Conservation (phyloP, 2,329 filamentous ascomycete species). For the Cercospora sesami region DNA sequence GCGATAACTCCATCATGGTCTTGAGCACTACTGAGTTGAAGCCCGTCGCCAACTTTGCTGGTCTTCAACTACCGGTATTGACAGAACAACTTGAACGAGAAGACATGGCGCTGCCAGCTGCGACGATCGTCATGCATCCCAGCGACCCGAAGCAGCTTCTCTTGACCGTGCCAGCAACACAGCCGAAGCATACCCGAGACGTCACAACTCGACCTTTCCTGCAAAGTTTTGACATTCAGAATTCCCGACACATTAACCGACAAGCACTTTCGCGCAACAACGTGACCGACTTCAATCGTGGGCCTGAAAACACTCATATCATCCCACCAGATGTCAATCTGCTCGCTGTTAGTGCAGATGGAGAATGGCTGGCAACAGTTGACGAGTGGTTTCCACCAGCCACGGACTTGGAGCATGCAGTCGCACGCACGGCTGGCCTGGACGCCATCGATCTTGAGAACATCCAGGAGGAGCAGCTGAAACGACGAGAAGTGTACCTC, state of each 20-base stretch:
- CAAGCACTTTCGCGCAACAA: constrained; percentile 89
- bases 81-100: constrained; percentile 17
- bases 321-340: constrained; percentile 75
- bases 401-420: constrained; percentile 64
- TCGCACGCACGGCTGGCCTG: constrained; percentile 32
- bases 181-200: constrained; percentile 41
- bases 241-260: constrained; percentile 74
- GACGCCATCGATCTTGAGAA: constrained; percentile 37
- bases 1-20: constrained; percentile 89
- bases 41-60: constrained; percentile 79
- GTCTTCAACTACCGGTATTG: constrained; percentile 62
- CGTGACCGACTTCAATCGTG: constrained; percentile 75
- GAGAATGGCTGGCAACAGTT: constrained; percentile 84
- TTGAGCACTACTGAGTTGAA: constrained; percentile 86
- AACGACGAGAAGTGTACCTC: constrained; percentile 71
- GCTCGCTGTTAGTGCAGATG: constrained; percentile 74
- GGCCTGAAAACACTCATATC: constrained; percentile 69
- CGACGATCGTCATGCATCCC: constrained; percentile 45
- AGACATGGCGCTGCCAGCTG: constrained; percentile 19
- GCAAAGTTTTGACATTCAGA: constrained; percentile 83
- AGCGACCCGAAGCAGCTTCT: constrained; percentile 45
- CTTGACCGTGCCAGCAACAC: constrained; percentile 54
- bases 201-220: constrained; percentile 59
- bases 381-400: constrained; percentile 83
- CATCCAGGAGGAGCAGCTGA: constrained; percentile 45